A percentile compares a stretch with the other conserved stretches of the same genome.
These are phyloP conservation scores for Tuber umbilicatum DNA, from an alignment of 495 filamentous ascomycete genomes.

Conservation along the genomic window DNA sequence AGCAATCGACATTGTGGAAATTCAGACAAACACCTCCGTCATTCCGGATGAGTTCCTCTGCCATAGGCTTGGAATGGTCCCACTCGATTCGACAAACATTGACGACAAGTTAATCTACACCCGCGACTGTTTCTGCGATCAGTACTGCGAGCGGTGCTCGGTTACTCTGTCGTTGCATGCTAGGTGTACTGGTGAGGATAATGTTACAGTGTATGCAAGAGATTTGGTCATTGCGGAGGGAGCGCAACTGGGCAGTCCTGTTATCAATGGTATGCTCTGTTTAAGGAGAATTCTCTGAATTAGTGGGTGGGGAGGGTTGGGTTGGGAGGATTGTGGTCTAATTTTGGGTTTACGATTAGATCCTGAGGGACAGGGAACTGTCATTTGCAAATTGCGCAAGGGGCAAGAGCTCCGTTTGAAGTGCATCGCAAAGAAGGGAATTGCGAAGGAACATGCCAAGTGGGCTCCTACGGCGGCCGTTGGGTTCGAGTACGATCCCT, in stretches of 20 bases:
- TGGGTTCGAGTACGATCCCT: constrained; percentile 95
- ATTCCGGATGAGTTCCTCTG: constrained; percentile 92
- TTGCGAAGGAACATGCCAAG: constrained; percentile 97
- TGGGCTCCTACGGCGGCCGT: constrained; percentile 89
- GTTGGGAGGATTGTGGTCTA: constrained; percentile 3
- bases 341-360: constrained; percentile 48
- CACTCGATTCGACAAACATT: constrained; percentile 74
- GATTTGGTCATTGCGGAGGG: constrained; percentile 63
- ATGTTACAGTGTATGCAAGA: constrained; percentile 84
- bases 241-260: constrained; percentile 67
- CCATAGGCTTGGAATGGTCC: constrained; percentile 87
- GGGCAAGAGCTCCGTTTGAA: constrained; percentile 81
- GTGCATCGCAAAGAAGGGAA: constrained; percentile 95
- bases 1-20: constrained; percentile 89
- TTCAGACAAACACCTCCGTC: constrained; percentile 87
- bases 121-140: constrained; percentile 94
- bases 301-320: constrained; percentile 8
- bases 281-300: neutral
- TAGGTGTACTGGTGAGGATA: constrained; percentile 69
- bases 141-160: constrained; percentile 82
- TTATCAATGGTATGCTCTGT: constrained; percentile 52
- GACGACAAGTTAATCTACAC: constrained; percentile 76
- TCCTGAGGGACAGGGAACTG: constrained; percentile 64
- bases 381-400: constrained; percentile 82
- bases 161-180: constrained; percentile 76